A percentile compares a stretch with the other conserved stretches of the same genome.
These are phyloP conservation scores for Talaromyces pinophilus DNA, from an alignment of 2,329 filamentous ascomycete genomes.

Conservation along the genomic window DNA sequence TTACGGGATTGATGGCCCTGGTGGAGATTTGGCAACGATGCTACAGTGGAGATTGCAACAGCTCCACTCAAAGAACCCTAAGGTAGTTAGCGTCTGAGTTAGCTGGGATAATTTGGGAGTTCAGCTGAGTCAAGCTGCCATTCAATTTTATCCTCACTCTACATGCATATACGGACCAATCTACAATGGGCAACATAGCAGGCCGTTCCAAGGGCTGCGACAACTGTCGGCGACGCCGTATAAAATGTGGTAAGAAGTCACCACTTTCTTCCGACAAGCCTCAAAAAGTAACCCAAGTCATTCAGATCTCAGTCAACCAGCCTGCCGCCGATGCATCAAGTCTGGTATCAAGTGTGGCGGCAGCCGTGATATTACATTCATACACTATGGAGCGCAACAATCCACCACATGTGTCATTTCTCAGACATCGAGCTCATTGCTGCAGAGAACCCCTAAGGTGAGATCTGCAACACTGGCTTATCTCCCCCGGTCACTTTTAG, in stretches of 20 bases:
- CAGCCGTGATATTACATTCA: constrained; percentile 11
- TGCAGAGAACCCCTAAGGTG: neutral
- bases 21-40: too few relatives aligned
- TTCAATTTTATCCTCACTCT: neutral
- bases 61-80: too few relatives aligned
- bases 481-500: neutral
- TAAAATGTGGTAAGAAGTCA: constrained; percentile 7
- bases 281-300: neutral
- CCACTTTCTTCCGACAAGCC: neutral
- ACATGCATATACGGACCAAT: neutral
- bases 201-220: constrained; percentile 12
- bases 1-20: too few relatives aligned
- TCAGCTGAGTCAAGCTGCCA: neutral
- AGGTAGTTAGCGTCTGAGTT: too few relatives aligned
- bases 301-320: constrained; percentile 11
- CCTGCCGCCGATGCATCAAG: constrained; percentile 4
- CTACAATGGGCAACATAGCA: constrained; percentile 10
- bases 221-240: constrained; percentile 13
- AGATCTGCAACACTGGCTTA: neutral
- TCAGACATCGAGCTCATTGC: neutral
- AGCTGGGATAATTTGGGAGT: neutral
- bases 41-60: too few relatives aligned
- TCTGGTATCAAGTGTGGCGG: constrained; percentile 1
- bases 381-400: constrained; percentile 1
- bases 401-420: neutral